A percentile compares a stretch with the other conserved stretches of the same genome.
These are phyloP conservation scores for Gossypium aridum DNA, from an alignment of 441 rosid genomes.

Conservation along the genomic window DNA sequence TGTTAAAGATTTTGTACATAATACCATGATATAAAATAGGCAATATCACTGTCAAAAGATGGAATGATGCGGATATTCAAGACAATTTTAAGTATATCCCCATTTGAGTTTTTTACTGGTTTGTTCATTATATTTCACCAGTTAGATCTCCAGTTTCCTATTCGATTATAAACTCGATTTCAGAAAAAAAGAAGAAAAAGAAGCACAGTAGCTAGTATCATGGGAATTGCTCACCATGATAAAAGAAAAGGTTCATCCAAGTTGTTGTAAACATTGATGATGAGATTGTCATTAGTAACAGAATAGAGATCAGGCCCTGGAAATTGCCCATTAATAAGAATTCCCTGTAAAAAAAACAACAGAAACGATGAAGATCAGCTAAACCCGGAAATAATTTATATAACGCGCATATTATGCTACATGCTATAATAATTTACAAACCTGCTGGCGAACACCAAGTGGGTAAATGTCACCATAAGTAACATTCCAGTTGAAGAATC, in stretches of 20 bases:
- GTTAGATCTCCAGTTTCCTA: too few species aligned
- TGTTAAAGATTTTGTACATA: not conserved
- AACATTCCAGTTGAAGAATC: constrained; percentile 40
- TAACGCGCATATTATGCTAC: not conserved
- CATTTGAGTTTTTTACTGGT: not conserved
- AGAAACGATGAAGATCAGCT: not conserved
- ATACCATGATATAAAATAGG: not conserved
- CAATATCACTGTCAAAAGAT: not conserved
- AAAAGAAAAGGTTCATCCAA: constrained; percentile 56
- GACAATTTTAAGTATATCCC: not conserved
- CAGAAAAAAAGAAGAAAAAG: not conserved
- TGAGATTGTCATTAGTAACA: constrained; percentile 58
- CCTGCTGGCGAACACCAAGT: constrained; percentile 43
- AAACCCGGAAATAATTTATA: not conserved
- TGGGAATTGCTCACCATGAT: constrained; percentile 33
- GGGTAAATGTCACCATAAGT: constrained; percentile 42
- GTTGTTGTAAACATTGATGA: constrained; percentile 55
- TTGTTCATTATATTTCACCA: too few species aligned
- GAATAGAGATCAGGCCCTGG: constrained; percentile 62
- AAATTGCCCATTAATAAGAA: constrained; percentile 57
- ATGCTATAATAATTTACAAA: not conserved
- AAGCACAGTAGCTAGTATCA: not conserved
- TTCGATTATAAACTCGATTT: too few species aligned
- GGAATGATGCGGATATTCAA: not conserved
- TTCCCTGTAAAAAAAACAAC: constrained; percentile 32